A percentile compares a stretch with the other conserved stretches of the same genome.
Conservation (phyloP, 2,329 filamentous ascomycete species). For the Sarocladium kiliense region DNA sequence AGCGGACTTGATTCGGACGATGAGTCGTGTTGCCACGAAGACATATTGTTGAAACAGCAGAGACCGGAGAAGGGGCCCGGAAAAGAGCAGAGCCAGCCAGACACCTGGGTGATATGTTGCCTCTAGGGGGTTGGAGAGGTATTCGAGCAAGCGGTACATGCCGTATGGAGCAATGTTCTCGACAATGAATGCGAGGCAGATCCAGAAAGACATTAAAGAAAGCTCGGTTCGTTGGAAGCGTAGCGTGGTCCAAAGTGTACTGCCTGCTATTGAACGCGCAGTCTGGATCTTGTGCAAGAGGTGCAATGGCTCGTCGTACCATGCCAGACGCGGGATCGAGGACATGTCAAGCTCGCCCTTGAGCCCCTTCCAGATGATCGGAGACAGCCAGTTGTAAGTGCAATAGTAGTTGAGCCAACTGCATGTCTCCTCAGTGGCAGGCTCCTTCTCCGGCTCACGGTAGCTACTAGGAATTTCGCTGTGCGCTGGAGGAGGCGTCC, state of each 20-base stretch:
- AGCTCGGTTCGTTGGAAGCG: slow-evolving; percentile 39
- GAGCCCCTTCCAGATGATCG: slow-evolving; percentile 42
- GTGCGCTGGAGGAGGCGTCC: slow-evolving; percentile 38
- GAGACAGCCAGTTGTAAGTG: slow-evolving; percentile 46
- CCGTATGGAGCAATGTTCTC: slow-evolving; percentile 49
- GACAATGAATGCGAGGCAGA: slow-evolving; percentile 29
- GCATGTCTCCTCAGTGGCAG: slow-evolving; percentile 47
- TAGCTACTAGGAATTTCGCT: slow-evolving; percentile 31
- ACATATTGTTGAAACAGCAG: slow-evolving; percentile 52
- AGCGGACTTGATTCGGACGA: slow-evolving; percentile 51
- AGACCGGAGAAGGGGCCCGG: slow-evolving; percentile 43
- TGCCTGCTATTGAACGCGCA: slow-evolving; percentile 36
- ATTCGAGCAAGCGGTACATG: slow-evolving; percentile 48
- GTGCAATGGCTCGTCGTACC: slow-evolving; percentile 50
- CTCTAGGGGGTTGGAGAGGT: slow-evolving; percentile 39
- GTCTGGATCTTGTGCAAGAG: slow-evolving; percentile 38
- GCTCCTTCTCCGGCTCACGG: slow-evolving; percentile 24
- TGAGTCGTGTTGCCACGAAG: slow-evolving; percentile 50
- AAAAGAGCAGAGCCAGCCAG: slow-evolving; percentile 50
- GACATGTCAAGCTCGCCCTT: slow-evolving; percentile 39
- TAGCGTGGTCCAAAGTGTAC: slow-evolving; percentile 40
- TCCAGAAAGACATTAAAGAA: slow-evolving; percentile 38
- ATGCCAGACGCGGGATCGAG: slow-evolving; percentile 43
- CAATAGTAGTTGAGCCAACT: slow-evolving; percentile 49
- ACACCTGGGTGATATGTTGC: slow-evolving; percentile 43